Evolutionary conservation across 1,284 basidiomycete species (phyloP).

Genomic region (Agroathelia rolfsii): DNA sequence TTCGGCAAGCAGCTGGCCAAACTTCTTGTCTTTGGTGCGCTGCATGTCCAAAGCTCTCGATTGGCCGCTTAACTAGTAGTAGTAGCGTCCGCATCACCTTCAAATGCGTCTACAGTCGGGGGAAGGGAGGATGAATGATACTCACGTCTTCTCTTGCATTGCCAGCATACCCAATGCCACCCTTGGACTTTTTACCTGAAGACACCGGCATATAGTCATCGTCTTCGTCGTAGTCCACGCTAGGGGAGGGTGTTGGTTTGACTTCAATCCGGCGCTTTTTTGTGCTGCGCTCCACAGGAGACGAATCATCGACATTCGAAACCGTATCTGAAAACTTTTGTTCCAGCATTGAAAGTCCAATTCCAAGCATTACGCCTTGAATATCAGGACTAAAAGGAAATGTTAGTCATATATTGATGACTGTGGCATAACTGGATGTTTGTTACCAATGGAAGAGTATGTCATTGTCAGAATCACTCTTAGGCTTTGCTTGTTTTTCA

Average conservation of each 20-base stretch:
- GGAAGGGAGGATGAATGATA: slow-evolving; percentile 12
- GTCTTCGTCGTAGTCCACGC: slow-evolving; percentile 48
- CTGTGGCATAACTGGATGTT: no score
- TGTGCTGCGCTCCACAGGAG: slow-evolving; percentile 17
- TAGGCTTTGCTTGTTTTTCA: slow-evolving; percentile 29
- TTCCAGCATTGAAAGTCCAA: slow-evolving; percentile 76
- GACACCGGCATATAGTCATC: slow-evolving; percentile 32
- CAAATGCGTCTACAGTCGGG: no score
- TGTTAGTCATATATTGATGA: no score
- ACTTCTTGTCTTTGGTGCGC: slow-evolving; percentile 56
- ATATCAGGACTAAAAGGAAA: no score
- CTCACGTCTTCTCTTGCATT: slow-evolving; percentile 72
- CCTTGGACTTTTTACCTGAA: slow-evolving; percentile 53
- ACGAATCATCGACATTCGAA: slow-evolving; percentile 13
- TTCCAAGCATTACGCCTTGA: slow-evolving; percentile 78
- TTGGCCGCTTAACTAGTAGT: slow-evolving; percentile 63
- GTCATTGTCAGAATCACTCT: slow-evolving; percentile 33
- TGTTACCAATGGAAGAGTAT: slow-evolving; percentile 80
- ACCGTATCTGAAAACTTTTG: slow-evolving; percentile 39
- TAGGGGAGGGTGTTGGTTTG: slow-evolving; percentile 17
- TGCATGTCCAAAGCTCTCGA: slow-evolving; percentile 66
- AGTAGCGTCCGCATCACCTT: slow-evolving; percentile 8
- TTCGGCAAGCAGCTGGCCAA: slow-evolving; percentile 54
- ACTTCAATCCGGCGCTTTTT: slow-evolving; percentile 26
- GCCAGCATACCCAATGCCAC: slow-evolving; percentile 81